Evolutionary conservation across 345 rosid species (phyloP).

Genomic region (Populus simonii): DNA sequence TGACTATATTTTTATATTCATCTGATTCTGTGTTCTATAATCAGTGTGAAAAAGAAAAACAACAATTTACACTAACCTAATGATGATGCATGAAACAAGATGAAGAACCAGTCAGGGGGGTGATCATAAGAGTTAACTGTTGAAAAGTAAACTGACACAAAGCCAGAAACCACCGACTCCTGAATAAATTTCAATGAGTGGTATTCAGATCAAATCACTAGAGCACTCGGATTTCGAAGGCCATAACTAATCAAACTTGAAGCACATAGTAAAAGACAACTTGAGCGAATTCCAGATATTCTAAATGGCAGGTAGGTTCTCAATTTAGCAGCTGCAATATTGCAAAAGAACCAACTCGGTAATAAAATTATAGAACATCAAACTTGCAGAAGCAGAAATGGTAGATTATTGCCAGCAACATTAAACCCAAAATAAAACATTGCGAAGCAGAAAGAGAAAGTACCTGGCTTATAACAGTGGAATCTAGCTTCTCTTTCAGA

Average conservation of each 20-base stretch:
- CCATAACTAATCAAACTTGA: neutral
- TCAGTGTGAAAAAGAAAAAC: too few relatives aligned
- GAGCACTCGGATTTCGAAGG: neutral
- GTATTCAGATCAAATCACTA: neutral
- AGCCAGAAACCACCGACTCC: too few relatives aligned
- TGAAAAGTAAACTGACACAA: too few relatives aligned
- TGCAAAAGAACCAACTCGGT: neutral
- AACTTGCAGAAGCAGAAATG: too few relatives aligned
- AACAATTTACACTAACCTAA: too few relatives aligned
- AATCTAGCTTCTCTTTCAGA: conserved; percentile 92
- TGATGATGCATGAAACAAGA: too few relatives aligned
- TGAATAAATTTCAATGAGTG: too few relatives aligned
- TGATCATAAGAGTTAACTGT: too few relatives aligned
- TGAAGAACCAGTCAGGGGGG: too few relatives aligned
- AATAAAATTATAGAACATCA: neutral
- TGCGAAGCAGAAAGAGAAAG: conserved; percentile 4
- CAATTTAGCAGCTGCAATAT: neutral
- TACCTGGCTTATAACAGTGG: conserved; percentile 96
- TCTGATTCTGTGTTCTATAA: too few relatives aligned
- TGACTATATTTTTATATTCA: neutral
- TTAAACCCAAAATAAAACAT: neutral
- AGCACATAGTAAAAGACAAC: neutral
- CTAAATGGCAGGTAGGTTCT: neutral
- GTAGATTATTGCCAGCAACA: conserved; percentile 2
- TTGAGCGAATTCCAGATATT: neutral